Conservation (phyloP, 2,329 filamentous ascomycete species). For the Colletotrichum coccodes region DNA sequence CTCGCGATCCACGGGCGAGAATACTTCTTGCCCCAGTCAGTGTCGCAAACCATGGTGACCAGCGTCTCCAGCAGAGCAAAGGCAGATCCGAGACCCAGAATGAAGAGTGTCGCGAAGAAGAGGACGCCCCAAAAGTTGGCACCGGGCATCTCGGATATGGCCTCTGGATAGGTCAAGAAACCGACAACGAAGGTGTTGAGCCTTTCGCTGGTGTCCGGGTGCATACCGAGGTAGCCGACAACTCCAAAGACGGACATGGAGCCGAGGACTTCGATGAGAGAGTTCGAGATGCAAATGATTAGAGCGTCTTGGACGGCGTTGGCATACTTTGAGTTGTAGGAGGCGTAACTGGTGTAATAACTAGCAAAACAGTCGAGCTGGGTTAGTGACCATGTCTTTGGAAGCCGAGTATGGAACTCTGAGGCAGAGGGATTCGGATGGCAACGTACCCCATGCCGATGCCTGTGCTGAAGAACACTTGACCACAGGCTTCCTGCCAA, state of each 20-base stretch:
- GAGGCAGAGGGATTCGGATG: too few species aligned
- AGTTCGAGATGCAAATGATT: conserved; percentile 63
- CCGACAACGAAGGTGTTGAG: conserved; percentile 64
- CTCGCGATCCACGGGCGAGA: conserved; percentile 56
- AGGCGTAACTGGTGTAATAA: conserved; percentile 65
- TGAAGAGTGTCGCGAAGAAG: conserved; percentile 63
- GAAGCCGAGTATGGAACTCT: background rate
- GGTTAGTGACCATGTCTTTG: conserved; percentile 49
- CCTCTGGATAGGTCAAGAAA: conserved; percentile 63
- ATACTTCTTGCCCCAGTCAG: conserved; percentile 48
- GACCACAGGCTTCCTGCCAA: conserved; percentile 65
- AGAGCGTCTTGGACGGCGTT: conserved; percentile 65
- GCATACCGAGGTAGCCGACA: conserved; percentile 52
- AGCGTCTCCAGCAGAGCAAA: conserved; percentile 64
- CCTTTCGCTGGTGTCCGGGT: conserved; percentile 42
- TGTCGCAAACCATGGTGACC: conserved; percentile 60
- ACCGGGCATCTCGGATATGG: conserved; percentile 63
- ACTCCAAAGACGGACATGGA: conserved; percentile 59
- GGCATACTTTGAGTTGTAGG: conserved; percentile 62
- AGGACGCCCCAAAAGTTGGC: conserved; percentile 64
- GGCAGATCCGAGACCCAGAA: conserved; percentile 63
- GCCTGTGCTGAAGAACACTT: conserved; percentile 47
- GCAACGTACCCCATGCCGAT: conserved; percentile 1
- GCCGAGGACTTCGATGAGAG: conserved; percentile 59
- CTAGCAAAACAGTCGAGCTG: conserved; percentile 54